Percentiles rank a stretch among this genome's conserved stretches.
Conservation (phyloP, 768 basidiomycete species). For the Polyporus arcularius region DNA sequence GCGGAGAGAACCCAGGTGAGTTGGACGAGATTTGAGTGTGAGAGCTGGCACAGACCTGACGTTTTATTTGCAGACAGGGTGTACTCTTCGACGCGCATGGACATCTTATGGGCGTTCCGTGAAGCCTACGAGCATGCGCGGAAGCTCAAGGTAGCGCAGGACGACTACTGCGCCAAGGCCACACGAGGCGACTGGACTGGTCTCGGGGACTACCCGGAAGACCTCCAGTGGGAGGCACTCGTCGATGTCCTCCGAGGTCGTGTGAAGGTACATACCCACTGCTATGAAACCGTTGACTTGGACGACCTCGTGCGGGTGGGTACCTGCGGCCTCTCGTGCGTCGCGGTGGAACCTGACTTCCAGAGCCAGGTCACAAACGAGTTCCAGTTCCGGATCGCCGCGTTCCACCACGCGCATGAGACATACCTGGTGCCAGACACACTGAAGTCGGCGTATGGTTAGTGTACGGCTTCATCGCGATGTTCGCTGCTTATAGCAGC, state of each 20-base stretch:
- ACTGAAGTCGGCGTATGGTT: slow-evolving; percentile 69
- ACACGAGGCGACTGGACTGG: slow-evolving; percentile 47
- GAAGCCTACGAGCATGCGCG: slow-evolving; percentile 69
- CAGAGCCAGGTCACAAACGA: slow-evolving; percentile 77
- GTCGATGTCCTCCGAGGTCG: slow-evolving; percentile 78
- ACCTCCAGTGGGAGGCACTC: slow-evolving; percentile 76
- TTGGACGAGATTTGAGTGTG: too few relatives aligned
- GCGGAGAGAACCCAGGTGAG: slow-evolving; percentile 56
- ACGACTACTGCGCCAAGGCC: slow-evolving; percentile 61
- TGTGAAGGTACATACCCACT: slow-evolving; percentile 69
- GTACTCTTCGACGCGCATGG: slow-evolving; percentile 50
- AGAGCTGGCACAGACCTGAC: not conserved
- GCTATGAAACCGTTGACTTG: slow-evolving; percentile 68
- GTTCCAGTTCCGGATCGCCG: slow-evolving; percentile 81
- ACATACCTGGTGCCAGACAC: slow-evolving; percentile 83
- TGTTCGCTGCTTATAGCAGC: not conserved
- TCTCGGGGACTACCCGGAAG: slow-evolving; percentile 62
- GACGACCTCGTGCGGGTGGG: slow-evolving; percentile 42
- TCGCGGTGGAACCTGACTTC: not conserved
- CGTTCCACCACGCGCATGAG: slow-evolving; percentile 88
- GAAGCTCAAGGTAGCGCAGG: slow-evolving; percentile 67
- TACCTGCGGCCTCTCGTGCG: not conserved
- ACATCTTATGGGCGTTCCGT: slow-evolving; percentile 68
- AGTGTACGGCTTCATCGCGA: not conserved
- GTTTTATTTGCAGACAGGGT: slow-evolving; percentile 16